A percentile compares a stretch with the other conserved stretches of the same genome.
phyloP scores from a whole-genome alignment of 192 early-diverging fungal genomes.

The Backusella morwellensis region DNA sequence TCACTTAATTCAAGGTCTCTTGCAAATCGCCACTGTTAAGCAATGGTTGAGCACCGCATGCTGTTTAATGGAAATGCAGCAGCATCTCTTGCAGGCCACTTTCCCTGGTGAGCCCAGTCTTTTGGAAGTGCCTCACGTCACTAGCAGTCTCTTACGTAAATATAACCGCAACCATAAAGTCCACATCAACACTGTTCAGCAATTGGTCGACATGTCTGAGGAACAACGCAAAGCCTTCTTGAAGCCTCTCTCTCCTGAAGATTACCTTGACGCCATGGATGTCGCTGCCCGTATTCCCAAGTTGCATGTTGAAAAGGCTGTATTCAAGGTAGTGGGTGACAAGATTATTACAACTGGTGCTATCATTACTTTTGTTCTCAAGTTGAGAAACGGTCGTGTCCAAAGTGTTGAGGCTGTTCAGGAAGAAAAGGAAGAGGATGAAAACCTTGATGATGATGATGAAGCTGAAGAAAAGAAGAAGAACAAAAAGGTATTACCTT shows the following conservation, averaged over 20 bases:
- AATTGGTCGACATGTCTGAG: slow-evolving; percentile 66
- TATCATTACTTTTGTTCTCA: slow-evolving; percentile 71
- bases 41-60: slow-evolving; percentile 78
- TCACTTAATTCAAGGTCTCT: slow-evolving; percentile 80
- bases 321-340: slow-evolving; percentile 80
- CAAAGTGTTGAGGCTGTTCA: slow-evolving; percentile 25
- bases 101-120: slow-evolving; percentile 76
- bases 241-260: slow-evolving; percentile 49
- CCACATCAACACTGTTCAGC: slow-evolving; percentile 58
- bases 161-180: slow-evolving; percentile 63
- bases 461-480: slow-evolving; percentile 32
- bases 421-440: slow-evolving; percentile 33
- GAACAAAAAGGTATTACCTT: slow-evolving; percentile 28
- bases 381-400: slow-evolving; percentile 39
- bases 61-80: slow-evolving; percentile 78
- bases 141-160: slow-evolving; percentile 59
- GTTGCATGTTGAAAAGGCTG: slow-evolving; percentile 69
- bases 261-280: slow-evolving; percentile 67
- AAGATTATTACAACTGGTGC: slow-evolving; percentile 75
- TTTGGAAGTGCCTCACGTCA: slow-evolving; percentile 83
- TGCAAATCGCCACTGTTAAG: slow-evolving; percentile 84
- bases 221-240: slow-evolving; percentile 61
- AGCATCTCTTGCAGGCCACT: slow-evolving; percentile 88
- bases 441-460: slow-evolving; percentile 38
- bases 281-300: slow-evolving; percentile 81